Evolutionary conservation across 371 early-diverging fungal species (phyloP), one percentile per base, ranked within the genome.

Genomic region (Mucor plumbeus): DNA sequence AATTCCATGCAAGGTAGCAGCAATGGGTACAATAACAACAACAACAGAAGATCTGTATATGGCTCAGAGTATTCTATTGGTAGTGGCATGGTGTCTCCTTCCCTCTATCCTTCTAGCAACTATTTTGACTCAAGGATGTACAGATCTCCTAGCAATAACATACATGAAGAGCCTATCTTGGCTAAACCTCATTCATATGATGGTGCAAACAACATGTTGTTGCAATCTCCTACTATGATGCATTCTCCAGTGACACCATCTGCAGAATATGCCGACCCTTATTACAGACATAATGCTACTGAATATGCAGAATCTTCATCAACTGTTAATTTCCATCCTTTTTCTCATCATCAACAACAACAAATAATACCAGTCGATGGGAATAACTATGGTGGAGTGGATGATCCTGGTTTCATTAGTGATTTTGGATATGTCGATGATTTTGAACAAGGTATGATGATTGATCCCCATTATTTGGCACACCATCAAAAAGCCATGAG

Each of bases 351-450:
- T 5, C 33, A 17, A 8, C 39, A 55, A 0, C 17, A 19, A 39
- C 33, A 60, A 6, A 14, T 31, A 9, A 56, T 47, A 13, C 15
- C 34, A 6, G 1, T 14, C 3, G 33, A 43, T n/a, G 15, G 8
- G 4, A 57, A 33, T 21, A 26, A 19, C 34, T 40, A 15, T 14
- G n/a, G 15, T 6, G 31, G 35, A 19, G n/a, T 63, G 11, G 79
- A 76, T 53, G 68, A 75, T 63, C 79, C 79, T 11, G 79, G 76
- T 5, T 79, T 79, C 26, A 72, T 71, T 17, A 63, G 67, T 44
- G 79, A 79, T 43, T 79, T 79, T 61, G 76, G 79, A n/a, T 59
- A 65, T 9, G 60, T 53, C 11, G 73, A 70, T 47, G 70, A 70
- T 21, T 65, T 65, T 38, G 64, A 66, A 17, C 62, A 61, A 31